These are phyloP conservation scores for Athelia sp. DNA, from an alignment of 1,284 basidiomycete species.

Conservation along the genomic window DNA sequence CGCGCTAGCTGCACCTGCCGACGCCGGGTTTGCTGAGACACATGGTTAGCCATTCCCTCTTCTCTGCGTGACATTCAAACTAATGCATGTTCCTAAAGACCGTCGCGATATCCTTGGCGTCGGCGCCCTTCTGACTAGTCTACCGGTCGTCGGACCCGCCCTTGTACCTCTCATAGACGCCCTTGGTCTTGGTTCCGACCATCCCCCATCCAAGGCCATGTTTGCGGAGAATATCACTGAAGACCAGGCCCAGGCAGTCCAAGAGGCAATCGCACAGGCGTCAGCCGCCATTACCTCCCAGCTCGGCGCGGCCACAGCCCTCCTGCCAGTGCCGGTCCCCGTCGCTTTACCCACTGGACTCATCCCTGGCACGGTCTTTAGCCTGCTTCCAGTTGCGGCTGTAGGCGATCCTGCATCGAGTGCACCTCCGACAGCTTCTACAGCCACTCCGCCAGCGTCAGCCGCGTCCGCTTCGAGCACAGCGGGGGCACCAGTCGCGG, in stretches of 20 bases:
- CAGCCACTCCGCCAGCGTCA: neutral
- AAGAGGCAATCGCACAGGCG: slow-evolving; percentile 1
- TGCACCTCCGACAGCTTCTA: no score
- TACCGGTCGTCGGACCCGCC: slow-evolving; percentile 3
- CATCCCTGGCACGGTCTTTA: neutral
- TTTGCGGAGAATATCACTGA: neutral
- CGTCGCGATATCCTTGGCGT: neutral
- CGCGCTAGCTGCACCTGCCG: no score
- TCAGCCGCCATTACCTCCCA: neutral
- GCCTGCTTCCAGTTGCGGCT: neutral
- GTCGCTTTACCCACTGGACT: neutral
- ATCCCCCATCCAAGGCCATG: neutral
- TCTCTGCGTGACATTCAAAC: no score
- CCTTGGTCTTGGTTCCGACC: neutral
- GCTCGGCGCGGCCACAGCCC: neutral
- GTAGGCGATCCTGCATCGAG: neutral
- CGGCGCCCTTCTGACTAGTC: neutral
- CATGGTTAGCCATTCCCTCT: no score
- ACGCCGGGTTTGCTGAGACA: no score
- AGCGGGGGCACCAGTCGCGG: neutral
- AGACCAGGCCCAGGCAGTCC: neutral
- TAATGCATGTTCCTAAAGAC: no score
- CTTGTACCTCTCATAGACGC: slow-evolving; percentile 3
- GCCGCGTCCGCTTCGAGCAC: neutral
- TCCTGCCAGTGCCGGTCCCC: neutral